phyloP scores from a whole-genome alignment of 345 rosid species.

The Arabis hirsuta region DNA sequence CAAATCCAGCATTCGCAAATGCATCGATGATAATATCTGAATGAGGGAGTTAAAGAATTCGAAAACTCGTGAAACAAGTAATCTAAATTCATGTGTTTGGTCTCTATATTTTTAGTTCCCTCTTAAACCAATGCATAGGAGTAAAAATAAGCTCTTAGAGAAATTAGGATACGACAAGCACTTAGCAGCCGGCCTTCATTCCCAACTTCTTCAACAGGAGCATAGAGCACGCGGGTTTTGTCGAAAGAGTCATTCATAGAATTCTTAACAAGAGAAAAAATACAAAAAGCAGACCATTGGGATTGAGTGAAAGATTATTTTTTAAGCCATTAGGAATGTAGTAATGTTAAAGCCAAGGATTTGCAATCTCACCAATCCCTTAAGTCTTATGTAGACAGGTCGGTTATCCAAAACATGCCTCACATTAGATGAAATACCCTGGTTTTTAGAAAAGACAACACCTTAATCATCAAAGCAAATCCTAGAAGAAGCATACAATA shows the following conservation, averaged over 20 bases:
- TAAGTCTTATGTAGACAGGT: constrained; percentile 67
- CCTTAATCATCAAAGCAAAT: constrained; percentile 32
- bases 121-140: background rate
- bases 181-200: constrained; percentile 60
- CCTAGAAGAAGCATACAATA: constrained; percentile 23
- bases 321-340: constrained; percentile 10
- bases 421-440: constrained; percentile 70
- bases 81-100: constrained; percentile 9
- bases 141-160: background rate
- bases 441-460: constrained; percentile 27
- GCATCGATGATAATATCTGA: constrained; percentile 77
- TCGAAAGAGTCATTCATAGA: constrained; percentile 72
- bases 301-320: constrained; percentile 7
- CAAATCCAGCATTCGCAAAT: constrained; percentile 81
- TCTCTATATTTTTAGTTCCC: background rate
- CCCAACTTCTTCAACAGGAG: constrained; percentile 76
- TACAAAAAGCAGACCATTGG: constrained; percentile 3
- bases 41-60: constrained; percentile 48
- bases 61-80: constrained; percentile 2
- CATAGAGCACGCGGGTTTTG: constrained; percentile 74
- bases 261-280: constrained; percentile 49
- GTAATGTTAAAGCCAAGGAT: constrained; percentile 16
- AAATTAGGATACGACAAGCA: constrained; percentile 78
- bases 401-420: constrained; percentile 75
- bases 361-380: constrained; percentile 70